Conservation (phyloP, 1,284 basidiomycete species). For the Tilletia walkeri region DNA sequence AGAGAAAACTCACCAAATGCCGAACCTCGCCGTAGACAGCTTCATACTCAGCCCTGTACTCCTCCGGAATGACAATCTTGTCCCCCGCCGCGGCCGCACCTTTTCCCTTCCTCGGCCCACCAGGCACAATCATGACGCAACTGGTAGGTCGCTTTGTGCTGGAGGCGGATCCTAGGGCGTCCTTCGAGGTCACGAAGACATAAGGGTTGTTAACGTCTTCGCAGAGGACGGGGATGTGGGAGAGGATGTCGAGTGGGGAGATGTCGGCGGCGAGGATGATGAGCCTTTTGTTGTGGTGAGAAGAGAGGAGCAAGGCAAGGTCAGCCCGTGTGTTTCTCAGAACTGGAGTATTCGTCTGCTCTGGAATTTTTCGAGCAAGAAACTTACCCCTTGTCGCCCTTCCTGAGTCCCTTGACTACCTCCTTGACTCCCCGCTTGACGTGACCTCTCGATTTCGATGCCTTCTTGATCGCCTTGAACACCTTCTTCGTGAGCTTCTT, state of each 20-base stretch:
- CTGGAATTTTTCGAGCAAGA: too few species aligned
- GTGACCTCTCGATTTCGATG: slow-evolving; percentile 52
- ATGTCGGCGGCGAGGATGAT: slow-evolving; percentile 95
- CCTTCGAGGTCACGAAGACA: slow-evolving; percentile 64
- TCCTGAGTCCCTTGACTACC: slow-evolving; percentile 53
- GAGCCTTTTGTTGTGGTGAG: slow-evolving; percentile 61
- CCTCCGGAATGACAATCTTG: slow-evolving; percentile 66
- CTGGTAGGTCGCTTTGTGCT: slow-evolving; percentile 97
- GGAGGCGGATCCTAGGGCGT: slow-evolving; percentile 82
- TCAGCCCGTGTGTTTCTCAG: too few species aligned
- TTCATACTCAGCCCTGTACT: slow-evolving; percentile 75
- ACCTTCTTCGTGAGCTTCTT: slow-evolving; percentile 52
- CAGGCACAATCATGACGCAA: slow-evolving; percentile 78
- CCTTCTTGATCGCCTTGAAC: slow-evolving; percentile 55
- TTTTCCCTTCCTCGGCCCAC: slow-evolving; percentile 64
- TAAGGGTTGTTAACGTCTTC: slow-evolving; percentile 95
- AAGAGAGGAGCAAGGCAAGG: neutral
- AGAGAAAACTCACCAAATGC: slow-evolving; percentile 62
- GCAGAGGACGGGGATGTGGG: slow-evolving; percentile 88
- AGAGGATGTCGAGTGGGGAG: slow-evolving; percentile 95
- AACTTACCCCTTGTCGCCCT: slow-evolving; percentile 49
- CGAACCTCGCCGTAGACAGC: slow-evolving; percentile 80
- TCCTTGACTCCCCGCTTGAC: slow-evolving; percentile 56
- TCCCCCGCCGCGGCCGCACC: slow-evolving; percentile 65
- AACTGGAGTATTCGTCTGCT: too few species aligned